Base-by-base conservation (phyloP, 495 filamentous ascomycete genomes). In the Penicillium taxi region DNA sequence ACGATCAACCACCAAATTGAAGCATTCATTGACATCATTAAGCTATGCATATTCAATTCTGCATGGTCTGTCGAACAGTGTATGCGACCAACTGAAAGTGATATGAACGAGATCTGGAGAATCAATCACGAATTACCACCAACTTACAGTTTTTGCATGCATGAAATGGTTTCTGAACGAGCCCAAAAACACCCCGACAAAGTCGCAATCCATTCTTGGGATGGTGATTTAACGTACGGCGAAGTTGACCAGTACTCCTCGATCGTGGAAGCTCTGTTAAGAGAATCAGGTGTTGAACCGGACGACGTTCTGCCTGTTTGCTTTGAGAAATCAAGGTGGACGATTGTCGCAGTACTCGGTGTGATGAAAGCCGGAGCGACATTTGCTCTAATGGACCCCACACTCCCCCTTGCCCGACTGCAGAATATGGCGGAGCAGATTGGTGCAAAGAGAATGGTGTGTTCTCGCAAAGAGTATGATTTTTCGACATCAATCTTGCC, bases 261-360 rank as follows among this genome's bases (percentile, higher is more conserved):
- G 5, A 37, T 35, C 9, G 37, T 66, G 4, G 65, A 63, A 3
- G 20, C 16, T 9, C 35, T 31, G 2, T 46, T 69, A 6, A 38
- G 42, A 14, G 35, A 52, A 2, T 32, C 55, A 28, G 59, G 59
- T 6, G 55, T 64, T 1, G n/a, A 45, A 13, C 37, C 56, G 4
- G 37, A 60, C n/a, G 58, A 59, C 9, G 42, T 68, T 9, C 5
- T 69, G 7, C 63, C 66, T 9, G 36, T 67, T 5, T 70, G 64
- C 37, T 70, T 69, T 23, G 69, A 74, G 19, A 72, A 72, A 25
- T 72, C 66, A 8, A 51, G 44, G 24, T 72, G 67, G 67, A 64
- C 60, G 3, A 59, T 62, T 3, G 48, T 72, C 17, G 65, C 64
- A 4, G 53, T 69, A 1, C 52, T 72, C 5, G 67, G 52, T 1